Percentiles rank a stretch among this genome's conserved stretches.
These are phyloP conservation scores for Ceratocystis harringtonii DNA, from an alignment of 2,329 filamentous ascomycete genomes.

Conservation along the genomic window DNA sequence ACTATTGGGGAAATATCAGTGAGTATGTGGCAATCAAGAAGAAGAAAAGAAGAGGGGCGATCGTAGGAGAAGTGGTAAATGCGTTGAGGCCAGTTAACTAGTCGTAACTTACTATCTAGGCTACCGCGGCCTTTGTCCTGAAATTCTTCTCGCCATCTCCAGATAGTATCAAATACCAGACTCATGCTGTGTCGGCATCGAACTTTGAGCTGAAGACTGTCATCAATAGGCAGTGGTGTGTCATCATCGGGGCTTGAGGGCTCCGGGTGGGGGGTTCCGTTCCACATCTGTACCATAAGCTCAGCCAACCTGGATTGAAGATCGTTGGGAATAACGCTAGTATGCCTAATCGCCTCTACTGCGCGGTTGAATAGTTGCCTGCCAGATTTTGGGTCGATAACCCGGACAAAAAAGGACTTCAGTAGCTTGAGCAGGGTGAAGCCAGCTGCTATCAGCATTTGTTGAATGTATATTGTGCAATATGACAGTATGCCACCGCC, in stretches of 20 bases:
- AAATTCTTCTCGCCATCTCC: slow-evolving; percentile 72
- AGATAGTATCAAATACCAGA: slow-evolving; percentile 69
- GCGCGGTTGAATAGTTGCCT: slow-evolving; percentile 56
- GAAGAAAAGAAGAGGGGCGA: not conserved
- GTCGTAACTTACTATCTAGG: slow-evolving; percentile 47
- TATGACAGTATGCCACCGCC: slow-evolving; percentile 46
- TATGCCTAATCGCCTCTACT: slow-evolving; percentile 53
- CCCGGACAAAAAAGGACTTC: slow-evolving; percentile 57
- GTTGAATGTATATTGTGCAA: slow-evolving; percentile 62
- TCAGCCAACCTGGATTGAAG: slow-evolving; percentile 66
- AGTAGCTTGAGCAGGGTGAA: slow-evolving; percentile 67
- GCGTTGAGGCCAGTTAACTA: not conserved
- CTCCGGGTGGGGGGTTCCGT: slow-evolving; percentile 41
- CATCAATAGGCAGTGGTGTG: slow-evolving; percentile 41
- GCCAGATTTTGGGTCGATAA: slow-evolving; percentile 54
- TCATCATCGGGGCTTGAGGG: slow-evolving; percentile 35
- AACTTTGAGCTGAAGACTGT: slow-evolving; percentile 65
- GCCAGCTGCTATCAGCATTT: slow-evolving; percentile 70
- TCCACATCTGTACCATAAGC: slow-evolving; percentile 80
- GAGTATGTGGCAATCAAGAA: not conserved
- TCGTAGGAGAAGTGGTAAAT: not conserved
- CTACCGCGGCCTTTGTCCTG: slow-evolving; percentile 54
- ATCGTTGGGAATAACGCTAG: slow-evolving; percentile 64
- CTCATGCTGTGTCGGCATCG: slow-evolving; percentile 74
- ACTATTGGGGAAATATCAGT: slow-evolving; percentile 24